Conservation (phyloP, 176 grass and related monocot genomes). For the Poa annua region DNA sequence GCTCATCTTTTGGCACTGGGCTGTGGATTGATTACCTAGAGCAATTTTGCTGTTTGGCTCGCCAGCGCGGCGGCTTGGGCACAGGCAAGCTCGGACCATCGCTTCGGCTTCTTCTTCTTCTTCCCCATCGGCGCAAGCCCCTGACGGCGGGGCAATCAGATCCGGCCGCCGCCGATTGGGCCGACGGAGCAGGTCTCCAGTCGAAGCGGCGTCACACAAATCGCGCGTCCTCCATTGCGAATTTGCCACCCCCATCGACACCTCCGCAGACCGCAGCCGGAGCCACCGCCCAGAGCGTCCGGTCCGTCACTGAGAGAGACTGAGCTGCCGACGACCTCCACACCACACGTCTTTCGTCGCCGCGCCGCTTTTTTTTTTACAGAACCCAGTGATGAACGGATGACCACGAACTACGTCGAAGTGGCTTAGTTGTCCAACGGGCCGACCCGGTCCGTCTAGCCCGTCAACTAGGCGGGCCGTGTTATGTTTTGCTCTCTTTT, state of each 20-base stretch:
- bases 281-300: background rate
- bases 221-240: background rate
- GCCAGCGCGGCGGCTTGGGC: background rate
- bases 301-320: too few species aligned
- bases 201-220: background rate
- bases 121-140: background rate
- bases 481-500: too few species aligned
- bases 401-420: too few species aligned
- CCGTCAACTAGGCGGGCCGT: too few species aligned
- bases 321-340: background rate
- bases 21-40: background rate
- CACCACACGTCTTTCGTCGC: background rate
- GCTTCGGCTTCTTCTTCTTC: background rate
- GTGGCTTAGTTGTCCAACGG: too few species aligned
- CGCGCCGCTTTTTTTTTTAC: background rate
- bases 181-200: background rate
- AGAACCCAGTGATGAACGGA: background rate
- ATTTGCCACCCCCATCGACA: background rate
- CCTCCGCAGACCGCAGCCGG: background rate
- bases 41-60: background rate
- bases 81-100: background rate
- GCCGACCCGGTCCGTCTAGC: too few species aligned
- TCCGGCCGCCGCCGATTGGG: background rate
- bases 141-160: background rate
- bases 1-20: slow-evolving; percentile 19